These are phyloP conservation scores for Naganishia cerealis DNA, from an alignment of 1,284 basidiomycete species.

Conservation along the genomic window DNA sequence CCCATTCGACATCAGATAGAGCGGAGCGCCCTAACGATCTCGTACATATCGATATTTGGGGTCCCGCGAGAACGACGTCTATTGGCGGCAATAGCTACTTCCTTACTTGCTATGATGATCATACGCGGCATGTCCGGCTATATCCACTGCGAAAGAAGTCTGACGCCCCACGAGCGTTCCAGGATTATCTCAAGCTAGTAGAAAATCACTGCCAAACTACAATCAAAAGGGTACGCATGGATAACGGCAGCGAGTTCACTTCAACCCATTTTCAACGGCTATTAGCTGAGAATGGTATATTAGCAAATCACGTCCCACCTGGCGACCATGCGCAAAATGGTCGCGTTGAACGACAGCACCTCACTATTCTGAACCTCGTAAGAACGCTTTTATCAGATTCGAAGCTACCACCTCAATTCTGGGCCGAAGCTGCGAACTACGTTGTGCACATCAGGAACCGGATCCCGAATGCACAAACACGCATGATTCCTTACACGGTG, in stretches of 20 bases:
- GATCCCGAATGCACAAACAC: neutral
- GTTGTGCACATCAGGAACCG: slow-evolving; percentile 31
- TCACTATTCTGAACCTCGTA: slow-evolving; percentile 22
- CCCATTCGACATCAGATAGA: neutral
- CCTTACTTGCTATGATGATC: slow-evolving; percentile 37
- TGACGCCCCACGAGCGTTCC: slow-evolving; percentile 4
- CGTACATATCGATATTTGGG: slow-evolving; percentile 37
- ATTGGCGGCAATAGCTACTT: slow-evolving; percentile 33
- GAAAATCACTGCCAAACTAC: slow-evolving; percentile 11
- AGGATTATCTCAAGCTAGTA: slow-evolving; percentile 16
- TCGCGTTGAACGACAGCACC: slow-evolving; percentile 18
- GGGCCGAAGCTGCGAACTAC: slow-evolving; percentile 33
- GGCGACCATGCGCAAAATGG: slow-evolving; percentile 32
- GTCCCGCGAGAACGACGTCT: slow-evolving; percentile 30
- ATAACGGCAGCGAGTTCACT: slow-evolving; percentile 36
- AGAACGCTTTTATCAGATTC: slow-evolving; percentile 15
- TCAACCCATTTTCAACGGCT: slow-evolving; percentile 3
- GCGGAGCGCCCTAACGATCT: slow-evolving; percentile 1
- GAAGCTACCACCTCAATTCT: slow-evolving; percentile 11
- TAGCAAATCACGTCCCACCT: slow-evolving; percentile 15
- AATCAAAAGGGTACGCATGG: slow-evolving; percentile 14
- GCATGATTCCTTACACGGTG: neutral
- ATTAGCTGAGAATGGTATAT: slow-evolving; percentile 27
- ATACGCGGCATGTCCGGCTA: slow-evolving; percentile 24
- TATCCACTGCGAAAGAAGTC: slow-evolving; percentile 18